These are phyloP conservation scores for Ajuga chamaepitys DNA, from an alignment of 257 asterid genomes.

Conservation along the genomic window DNA sequence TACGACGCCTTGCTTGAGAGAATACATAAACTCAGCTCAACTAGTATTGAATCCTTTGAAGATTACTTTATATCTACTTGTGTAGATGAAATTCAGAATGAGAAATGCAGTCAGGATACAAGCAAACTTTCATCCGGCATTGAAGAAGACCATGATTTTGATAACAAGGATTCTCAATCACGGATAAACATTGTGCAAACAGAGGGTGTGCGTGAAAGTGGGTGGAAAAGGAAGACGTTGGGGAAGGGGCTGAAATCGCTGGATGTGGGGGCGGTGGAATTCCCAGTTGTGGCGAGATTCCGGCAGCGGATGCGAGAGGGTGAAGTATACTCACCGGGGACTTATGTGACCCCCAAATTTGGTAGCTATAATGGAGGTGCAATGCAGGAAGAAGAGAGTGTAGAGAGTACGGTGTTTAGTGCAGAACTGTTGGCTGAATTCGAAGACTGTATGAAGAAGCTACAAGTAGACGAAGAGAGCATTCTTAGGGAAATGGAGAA, in stretches of 20 bases:
- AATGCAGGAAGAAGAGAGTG: neutral
- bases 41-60: neutral
- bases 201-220: slow-evolving; percentile 11
- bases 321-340: slow-evolving; percentile 28
- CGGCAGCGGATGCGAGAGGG: slow-evolving; percentile 23
- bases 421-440: slow-evolving; percentile 42
- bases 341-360: slow-evolving; percentile 40
- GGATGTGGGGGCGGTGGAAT: slow-evolving; percentile 23
- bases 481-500: slow-evolving; percentile 26
- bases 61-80: neutral
- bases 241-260: slow-evolving; percentile 32
- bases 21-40: slow-evolving; percentile 12
- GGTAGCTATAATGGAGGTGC: slow-evolving; percentile 31
- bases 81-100: neutral
- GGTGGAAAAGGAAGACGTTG: slow-evolving; percentile 37
- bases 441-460: slow-evolving; percentile 41
- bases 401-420: slow-evolving; percentile 15
- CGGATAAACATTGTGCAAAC: too few species aligned
- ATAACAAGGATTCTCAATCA: neutral
- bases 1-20: slow-evolving; percentile 40
- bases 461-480: slow-evolving; percentile 36
- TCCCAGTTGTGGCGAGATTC: slow-evolving; percentile 20
- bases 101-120: neutral
- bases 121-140: neutral
- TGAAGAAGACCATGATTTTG: neutral